Base-by-base conservation (phyloP, 495 filamentous ascomycete species). In the Penicillium malachiteum region DNA sequence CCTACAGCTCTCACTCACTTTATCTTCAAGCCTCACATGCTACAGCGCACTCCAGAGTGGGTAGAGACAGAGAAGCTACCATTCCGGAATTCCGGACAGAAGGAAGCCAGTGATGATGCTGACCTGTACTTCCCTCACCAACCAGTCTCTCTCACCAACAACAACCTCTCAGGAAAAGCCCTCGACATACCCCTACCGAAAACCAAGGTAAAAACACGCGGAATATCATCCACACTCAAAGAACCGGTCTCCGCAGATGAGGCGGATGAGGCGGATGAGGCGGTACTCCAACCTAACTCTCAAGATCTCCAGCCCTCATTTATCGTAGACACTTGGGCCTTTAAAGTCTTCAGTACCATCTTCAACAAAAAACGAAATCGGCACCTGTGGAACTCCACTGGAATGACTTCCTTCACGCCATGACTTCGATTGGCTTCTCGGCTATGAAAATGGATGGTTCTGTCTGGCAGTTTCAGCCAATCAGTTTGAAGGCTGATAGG, bases 391-490 rank as follows among this genome's bases (percentile, higher is more conserved):
- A 57, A 13, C 12, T 51, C 9, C 34, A 40, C 26, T 84, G 79
- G 80, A 60, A 40, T 37, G 80, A 82, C 52, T 80, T 83, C 53
- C 58, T 85, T 17, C 67, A 78, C 48, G 80, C 81, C 0, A 78
- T 85, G 78, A 45, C 44, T 7, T 67, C 67, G 1, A 72, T 68
- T 1, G 80, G 80, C 8, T 80, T 84, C 47, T 17, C 52, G 1
- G 60, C 70, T 0, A 52, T 77, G 66, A 82, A 83, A 55, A 68
- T 83, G 1, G 77, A 82, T 49, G 81, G 81, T 2, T 78, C 73
- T 6, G 72, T 78, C 5, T 84, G 81, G 81, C 72, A 79, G 17
- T 83, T 83, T 56, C 57, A 55, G 40, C 71, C 77, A 7, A 53
- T 56, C n/a, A 64, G 38, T 10, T 55, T 70, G 8, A 74, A 79